phyloP scores from a whole-genome alignment of 2,329 filamentous ascomycete species.

The Raffaelea arxii region DNA sequence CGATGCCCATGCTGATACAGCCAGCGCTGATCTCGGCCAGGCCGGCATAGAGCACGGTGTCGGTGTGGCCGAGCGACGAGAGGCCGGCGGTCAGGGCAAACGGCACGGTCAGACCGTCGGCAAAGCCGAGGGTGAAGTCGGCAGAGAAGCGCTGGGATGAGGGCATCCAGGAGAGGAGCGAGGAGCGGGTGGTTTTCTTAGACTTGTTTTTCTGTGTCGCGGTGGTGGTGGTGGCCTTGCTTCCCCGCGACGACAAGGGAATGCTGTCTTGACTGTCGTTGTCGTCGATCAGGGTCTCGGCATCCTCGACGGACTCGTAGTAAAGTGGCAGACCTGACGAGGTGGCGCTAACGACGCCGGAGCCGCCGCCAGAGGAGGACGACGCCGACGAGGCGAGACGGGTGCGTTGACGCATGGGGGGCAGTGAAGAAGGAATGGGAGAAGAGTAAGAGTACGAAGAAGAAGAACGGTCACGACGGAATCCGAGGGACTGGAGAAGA shows the following conservation, averaged over 20 bases:
- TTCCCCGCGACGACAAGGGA: neutral
- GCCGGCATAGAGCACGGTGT: constrained; percentile 57
- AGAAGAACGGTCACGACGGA: too few species aligned
- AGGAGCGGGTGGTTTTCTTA: neutral
- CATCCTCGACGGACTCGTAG: too few species aligned
- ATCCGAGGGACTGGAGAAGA: too few species aligned
- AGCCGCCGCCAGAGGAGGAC: too few species aligned
- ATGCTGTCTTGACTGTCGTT: constrained; percentile 6
- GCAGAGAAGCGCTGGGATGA: constrained; percentile 32
- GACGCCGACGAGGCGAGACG: too few species aligned
- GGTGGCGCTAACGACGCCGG: too few species aligned
- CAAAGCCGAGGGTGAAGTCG: constrained; percentile 63
- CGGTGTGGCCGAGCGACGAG: constrained; percentile 47
- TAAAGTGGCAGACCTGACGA: too few species aligned
- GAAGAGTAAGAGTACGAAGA: too few species aligned
- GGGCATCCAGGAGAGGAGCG: neutral
- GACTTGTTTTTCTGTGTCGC: neutral
- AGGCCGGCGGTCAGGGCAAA: constrained; percentile 66
- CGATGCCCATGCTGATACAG: constrained; percentile 64
- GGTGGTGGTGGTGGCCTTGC: neutral
- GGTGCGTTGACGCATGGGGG: too few species aligned
- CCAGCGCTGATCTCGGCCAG: constrained; percentile 62
- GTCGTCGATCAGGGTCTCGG: constrained; percentile 1
- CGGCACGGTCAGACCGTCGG: constrained; percentile 65
- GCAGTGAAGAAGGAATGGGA: too few species aligned